phyloP scores from a whole-genome alignment of 495 filamentous ascomycete species.

The Thozetella sp. region DNA sequence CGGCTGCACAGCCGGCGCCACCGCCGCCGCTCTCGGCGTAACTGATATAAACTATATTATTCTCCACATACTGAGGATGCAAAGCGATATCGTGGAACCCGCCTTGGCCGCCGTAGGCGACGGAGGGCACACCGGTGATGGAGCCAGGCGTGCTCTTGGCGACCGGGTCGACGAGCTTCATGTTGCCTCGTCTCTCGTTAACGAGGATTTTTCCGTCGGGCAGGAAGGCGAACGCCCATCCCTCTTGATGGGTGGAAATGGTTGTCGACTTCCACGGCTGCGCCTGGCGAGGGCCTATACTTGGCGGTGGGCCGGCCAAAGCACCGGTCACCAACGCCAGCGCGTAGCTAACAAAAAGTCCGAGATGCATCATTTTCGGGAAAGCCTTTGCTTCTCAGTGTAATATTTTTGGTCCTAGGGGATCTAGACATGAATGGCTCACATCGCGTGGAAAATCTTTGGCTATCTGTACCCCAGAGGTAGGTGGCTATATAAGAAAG shows the following conservation, averaged over 20 bases:
- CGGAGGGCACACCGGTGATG: constrained; percentile 32
- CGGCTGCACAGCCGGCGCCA: constrained; percentile 28
- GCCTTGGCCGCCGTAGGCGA: constrained; percentile 35
- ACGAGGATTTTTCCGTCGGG: constrained; percentile 34
- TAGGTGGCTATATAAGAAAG: constrained; percentile 28
- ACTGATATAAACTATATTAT: constrained; percentile 35
- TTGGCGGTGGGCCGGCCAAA: constrained; percentile 28
- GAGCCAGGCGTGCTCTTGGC: constrained; percentile 29
- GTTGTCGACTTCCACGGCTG: constrained; percentile 27
- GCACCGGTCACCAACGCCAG: constrained; percentile 30
- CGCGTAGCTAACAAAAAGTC: constrained; percentile 31
- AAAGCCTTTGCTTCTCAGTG: constrained; percentile 21
- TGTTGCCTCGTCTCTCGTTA: constrained; percentile 32
- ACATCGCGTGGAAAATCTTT: constrained; percentile 22
- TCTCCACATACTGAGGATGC: constrained; percentile 30
- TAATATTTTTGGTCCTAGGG: constrained; percentile 26
- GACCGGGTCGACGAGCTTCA: constrained; percentile 29
- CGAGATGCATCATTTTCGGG: constrained; percentile 31
- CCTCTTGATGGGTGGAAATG: constrained; percentile 28
- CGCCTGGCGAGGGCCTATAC: constrained; percentile 28
- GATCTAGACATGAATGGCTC: constrained; percentile 20
- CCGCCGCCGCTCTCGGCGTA: constrained; percentile 33
- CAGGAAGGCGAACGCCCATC: constrained; percentile 36
- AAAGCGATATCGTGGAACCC: constrained; percentile 34
- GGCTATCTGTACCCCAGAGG: constrained; percentile 15